These are phyloP conservation scores for Amanita brunnescens DNA, from an alignment of 768 basidiomycete genomes.

Conservation along the genomic window DNA sequence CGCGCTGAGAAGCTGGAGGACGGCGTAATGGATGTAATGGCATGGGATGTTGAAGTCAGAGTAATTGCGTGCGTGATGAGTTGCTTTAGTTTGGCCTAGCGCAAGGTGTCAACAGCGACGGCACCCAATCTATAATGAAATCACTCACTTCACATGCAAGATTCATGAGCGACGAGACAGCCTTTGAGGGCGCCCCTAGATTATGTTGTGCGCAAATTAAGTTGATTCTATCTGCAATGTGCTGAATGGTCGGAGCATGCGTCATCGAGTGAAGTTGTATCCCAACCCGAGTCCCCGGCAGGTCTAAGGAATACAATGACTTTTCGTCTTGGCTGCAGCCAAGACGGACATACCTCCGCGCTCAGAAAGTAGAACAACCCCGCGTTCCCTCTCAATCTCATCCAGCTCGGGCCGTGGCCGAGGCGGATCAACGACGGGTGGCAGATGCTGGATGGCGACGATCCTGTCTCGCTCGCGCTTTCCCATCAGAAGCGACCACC, in stretches of 20 bases:
- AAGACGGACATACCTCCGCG: slow-evolving; percentile 44
- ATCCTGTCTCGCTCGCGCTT: slow-evolving; percentile 70
- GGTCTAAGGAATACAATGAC: slow-evolving; percentile 30
- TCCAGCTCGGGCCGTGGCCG: slow-evolving; percentile 45
- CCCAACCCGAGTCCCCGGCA: slow-evolving; percentile 61
- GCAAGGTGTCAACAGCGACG: neutral
- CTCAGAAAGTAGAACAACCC: slow-evolving; percentile 54
- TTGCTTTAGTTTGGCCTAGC: slow-evolving; percentile 74
- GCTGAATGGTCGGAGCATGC: slow-evolving; percentile 64
- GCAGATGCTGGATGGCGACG: slow-evolving; percentile 34
- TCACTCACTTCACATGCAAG: slow-evolving; percentile 64
- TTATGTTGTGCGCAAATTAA: slow-evolving; percentile 76
- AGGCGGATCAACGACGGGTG: slow-evolving; percentile 30
- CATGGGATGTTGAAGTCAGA: slow-evolving; percentile 65
- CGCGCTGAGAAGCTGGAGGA: slow-evolving; percentile 29
- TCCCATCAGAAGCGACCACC: slow-evolving; percentile 66
- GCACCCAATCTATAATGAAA: neutral
- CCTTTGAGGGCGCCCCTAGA: slow-evolving; percentile 47
- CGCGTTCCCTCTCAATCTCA: slow-evolving; percentile 65
- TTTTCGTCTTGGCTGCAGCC: neutral
- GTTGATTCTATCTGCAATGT: slow-evolving; percentile 72
- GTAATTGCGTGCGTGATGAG: slow-evolving; percentile 75
- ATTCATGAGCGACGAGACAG: slow-evolving; percentile 62
- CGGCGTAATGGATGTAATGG: slow-evolving; percentile 67
- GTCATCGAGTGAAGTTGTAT: slow-evolving; percentile 70